Base-by-base conservation (phyloP, 2,329 filamentous ascomycete species). In the Phialemonium atrogriseum region DNA sequence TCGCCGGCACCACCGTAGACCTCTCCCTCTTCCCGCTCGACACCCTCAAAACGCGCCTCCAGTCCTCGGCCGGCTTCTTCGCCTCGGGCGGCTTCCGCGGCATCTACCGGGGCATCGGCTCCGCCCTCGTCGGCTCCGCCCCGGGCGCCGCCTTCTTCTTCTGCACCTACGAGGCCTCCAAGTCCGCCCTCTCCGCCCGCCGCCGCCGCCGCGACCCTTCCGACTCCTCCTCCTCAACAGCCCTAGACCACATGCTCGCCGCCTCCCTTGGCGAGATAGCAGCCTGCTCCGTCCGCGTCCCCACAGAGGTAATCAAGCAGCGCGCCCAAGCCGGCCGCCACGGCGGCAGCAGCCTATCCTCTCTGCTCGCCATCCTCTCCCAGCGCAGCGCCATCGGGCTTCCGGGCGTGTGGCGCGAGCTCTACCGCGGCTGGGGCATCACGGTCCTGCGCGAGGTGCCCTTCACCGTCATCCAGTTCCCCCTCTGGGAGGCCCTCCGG, bases 111-210 rank as follows among this genome's bases (percentile, higher is more conserved):
- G 91, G 91, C 53, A 77, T 98, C 11, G 91, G 89, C 29, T 85
- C 78, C 36, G 87, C 88, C 1, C 68, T 96, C 30, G 80, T 95
- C 36, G 91, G 93, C 18, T 94, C 85, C 27, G 89, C 91, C 0
- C 91, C 91, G 0, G 86, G 87, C 34, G 91, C 93, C 2, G 89
- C 91, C 25, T 84, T 94, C 52, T 98, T 98, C 76, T 98, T 98
- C 73, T 83, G 85, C 54, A 91, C 86, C 32, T 94, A 94, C 66
- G 88, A 95, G 60, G 68, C 72, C 32, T 66, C 80, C 30, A 94
- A 88, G 56, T 50, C 56, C 14, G 48, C 68, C 20, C 59, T 79
- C 29, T 53, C 56, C 33, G 40, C 28, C 44, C 48, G 38, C 24
- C 41, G 41, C 27, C 27, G 34, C 35, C 41, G 53, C 42, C 42